These are phyloP conservation scores for Lipomyces orientalis DNA, from an alignment of 805 yeast species.

Conservation along the genomic window DNA sequence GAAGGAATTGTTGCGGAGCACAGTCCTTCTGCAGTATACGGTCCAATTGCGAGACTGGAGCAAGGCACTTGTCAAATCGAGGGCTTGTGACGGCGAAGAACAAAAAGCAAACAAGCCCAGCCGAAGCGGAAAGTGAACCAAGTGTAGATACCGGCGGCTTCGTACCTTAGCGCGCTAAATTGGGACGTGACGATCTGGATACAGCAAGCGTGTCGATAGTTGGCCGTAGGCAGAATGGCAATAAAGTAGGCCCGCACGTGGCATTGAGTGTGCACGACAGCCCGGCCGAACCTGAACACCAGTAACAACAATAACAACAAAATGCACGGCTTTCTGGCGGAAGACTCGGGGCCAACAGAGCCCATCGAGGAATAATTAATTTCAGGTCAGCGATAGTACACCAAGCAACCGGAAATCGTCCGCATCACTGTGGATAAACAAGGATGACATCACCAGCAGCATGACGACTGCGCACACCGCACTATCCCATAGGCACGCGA, in stretches of 20 bases:
- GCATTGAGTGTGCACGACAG: neutral
- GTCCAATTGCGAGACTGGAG: neutral
- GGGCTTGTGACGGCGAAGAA: neutral
- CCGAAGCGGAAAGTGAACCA: neutral
- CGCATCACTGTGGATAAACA: too few species aligned
- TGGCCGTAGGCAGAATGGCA: neutral
- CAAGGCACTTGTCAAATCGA: neutral
- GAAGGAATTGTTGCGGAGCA: neutral
- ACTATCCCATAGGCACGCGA: too few species aligned
- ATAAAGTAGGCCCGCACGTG: neutral
- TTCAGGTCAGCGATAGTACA: neutral
- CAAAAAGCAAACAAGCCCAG: neutral
- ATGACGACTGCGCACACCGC: too few species aligned
- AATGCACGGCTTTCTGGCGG: neutral
- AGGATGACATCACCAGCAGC: too few species aligned
- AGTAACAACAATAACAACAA: neutral
- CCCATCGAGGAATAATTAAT: neutral
- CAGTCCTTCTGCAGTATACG: neutral
- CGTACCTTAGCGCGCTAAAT: too few species aligned
- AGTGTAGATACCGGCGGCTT: too few species aligned
- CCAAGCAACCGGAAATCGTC: neutral
- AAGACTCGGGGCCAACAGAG: too few species aligned
- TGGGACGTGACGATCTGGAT: too few species aligned
- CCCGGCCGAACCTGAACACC: neutral
- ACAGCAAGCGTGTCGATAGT: too few species aligned